A percentile compares a stretch with the other conserved stretches of the same genome.
Conservation (phyloP, 2,329 filamentous ascomycete genomes). For the Monilinia vaccinii-corymbosi region DNA sequence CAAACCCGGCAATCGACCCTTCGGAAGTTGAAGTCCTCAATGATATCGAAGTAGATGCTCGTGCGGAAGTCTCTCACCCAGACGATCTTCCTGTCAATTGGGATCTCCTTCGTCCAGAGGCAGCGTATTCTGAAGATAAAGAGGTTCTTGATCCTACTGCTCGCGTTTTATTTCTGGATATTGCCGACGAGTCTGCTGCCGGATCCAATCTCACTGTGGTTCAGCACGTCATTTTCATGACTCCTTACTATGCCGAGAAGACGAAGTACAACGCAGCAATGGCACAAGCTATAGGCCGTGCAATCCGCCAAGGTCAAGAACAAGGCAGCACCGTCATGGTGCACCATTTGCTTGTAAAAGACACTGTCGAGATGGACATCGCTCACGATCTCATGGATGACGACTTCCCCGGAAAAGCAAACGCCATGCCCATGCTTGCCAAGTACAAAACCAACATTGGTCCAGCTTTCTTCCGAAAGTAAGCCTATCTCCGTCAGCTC, state of each 20-base stretch:
- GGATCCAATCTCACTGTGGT: slow-evolving; percentile 54
- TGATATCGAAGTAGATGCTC: not conserved
- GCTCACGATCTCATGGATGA: not conserved
- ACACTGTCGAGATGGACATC: not conserved
- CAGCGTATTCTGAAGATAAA: slow-evolving; percentile 27
- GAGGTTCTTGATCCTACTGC: not conserved
- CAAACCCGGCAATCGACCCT: not conserved
- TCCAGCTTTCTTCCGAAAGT: not conserved
- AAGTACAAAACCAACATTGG: not conserved
- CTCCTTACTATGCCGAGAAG: slow-evolving; percentile 38
- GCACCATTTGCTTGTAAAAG: not conserved
- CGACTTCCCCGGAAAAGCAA: not conserved
- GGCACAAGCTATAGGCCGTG: slow-evolving; percentile 54
- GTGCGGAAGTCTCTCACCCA: not conserved
- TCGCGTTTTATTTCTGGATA: slow-evolving; percentile 45
- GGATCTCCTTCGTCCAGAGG: not conserved
- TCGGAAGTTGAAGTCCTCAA: not conserved
- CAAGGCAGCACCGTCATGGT: not conserved
- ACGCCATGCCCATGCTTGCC: not conserved
- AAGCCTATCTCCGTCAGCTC: not conserved
- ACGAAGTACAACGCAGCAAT: slow-evolving; percentile 45
- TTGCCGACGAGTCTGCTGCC: slow-evolving; percentile 47
- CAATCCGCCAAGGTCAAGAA: slow-evolving; percentile 46
- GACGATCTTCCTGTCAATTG: not conserved
- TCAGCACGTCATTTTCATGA: slow-evolving; percentile 56